phyloP scores from a whole-genome alignment of 2,329 filamentous ascomycete species.

The Sporothrix luriei region DNA sequence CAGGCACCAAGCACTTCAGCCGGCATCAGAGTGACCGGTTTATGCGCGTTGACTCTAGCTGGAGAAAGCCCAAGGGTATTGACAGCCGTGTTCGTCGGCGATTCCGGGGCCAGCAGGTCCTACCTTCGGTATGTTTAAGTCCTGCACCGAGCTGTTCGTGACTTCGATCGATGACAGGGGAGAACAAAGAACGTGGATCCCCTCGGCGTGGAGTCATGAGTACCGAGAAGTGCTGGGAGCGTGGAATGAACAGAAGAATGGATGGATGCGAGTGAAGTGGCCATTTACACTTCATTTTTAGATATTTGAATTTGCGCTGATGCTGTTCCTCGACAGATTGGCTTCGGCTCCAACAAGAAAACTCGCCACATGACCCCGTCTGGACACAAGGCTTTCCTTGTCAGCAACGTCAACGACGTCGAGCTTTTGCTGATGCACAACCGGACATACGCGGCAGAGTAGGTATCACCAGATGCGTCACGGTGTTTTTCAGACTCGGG shows the following conservation, averaged over 20 bases:
- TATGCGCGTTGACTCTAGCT: conserved; percentile 85
- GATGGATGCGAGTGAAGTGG: not conserved
- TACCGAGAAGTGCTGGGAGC: too few species aligned
- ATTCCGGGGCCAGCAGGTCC: conserved; percentile 92
- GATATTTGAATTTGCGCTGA: not conserved
- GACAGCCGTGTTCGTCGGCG: conserved; percentile 95
- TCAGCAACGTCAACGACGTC: conserved; percentile 94
- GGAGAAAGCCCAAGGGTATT: conserved; percentile 99
- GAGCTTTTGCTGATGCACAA: conserved; percentile 99
- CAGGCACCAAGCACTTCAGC: conserved; percentile 91
- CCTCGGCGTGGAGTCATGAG: not conserved
- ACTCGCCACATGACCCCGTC: conserved; percentile 98
- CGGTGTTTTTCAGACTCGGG: not conserved
- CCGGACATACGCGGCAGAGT: conserved; percentile 98
- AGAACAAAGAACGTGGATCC: not conserved
- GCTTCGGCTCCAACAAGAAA: conserved; percentile 99
- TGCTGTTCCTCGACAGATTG: conserved; percentile 67
- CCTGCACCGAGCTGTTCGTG: not conserved
- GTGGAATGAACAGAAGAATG: not conserved
- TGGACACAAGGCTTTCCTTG: conserved; percentile 99
- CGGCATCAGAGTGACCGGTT: conserved; percentile 98
- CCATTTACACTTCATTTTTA: not conserved
- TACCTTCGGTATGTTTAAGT: conserved; percentile 85
- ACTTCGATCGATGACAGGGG: not conserved
- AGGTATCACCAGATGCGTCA: conserved; percentile 50